Base-by-base conservation (phyloP, 2,329 filamentous ascomycete genomes). In the Hansfordia pulvinata region DNA sequence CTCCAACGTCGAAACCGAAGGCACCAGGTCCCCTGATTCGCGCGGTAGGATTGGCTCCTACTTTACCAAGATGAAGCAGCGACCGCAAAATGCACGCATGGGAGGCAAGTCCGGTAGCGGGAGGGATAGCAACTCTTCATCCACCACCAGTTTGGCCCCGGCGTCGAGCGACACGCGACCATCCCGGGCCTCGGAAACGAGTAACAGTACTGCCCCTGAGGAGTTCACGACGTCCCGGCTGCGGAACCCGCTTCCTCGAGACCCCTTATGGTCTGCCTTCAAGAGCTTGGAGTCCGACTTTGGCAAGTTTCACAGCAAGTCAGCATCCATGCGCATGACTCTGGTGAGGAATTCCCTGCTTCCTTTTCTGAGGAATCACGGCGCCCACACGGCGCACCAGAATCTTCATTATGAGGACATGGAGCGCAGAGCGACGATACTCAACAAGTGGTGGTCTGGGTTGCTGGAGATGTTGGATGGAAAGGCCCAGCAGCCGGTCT, bases 391-490 rank as follows among this genome's bases (percentile, higher is more conserved):
- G 2, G 83, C 80, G 7, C 77, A 71, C 40, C 56, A 52, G 32
- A 46, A 47, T 10, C 58, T 93, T 23, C 60, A 69, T n/a, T 64
- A 82, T 2, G 83, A 93, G 53, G 83, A 93, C 46, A 53, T 93
- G 23, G 85, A 94, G 42, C 69, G 79, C 19, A 69, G 86, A 32
- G 69, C 79, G 3, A 74, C 73, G 23, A 82, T 92, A 25, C 56
- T 93, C 31, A 83, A 90, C 47, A 86, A 82, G 45, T 94, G 86
- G 86, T 94, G 86, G 86, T 76, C 65, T 22, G 76, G 71, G 2
- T 58, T 93, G 20, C 55, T 93, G 30, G 84, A 90, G 32, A 73
- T 93, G 60, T 66, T 93, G 14, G 76, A 85, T 37, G 79, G 78
- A 37, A 54, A 31, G 38, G 39, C 31, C 30, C 51, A 62, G 26